phyloP scores from a whole-genome alignment of 805 yeast species.

The Saccharomycopsis sp. region DNA sequence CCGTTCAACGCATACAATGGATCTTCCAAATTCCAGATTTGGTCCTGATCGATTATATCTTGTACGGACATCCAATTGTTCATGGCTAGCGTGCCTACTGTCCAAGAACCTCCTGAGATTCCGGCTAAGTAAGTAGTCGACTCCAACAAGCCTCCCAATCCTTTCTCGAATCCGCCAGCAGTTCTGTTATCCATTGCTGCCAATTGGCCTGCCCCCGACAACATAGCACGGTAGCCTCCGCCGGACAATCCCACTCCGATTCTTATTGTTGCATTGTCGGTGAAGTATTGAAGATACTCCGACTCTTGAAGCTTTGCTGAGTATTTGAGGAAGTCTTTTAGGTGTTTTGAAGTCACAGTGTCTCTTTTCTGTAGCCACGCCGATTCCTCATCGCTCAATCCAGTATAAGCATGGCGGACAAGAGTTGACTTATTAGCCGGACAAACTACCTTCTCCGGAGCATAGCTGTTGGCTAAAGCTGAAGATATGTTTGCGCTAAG shows the following conservation, averaged over 20 bases:
- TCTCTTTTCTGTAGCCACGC: constrained; percentile 48
- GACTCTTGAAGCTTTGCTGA: constrained; percentile 23
- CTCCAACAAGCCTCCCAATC: constrained; percentile 70
- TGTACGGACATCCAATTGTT: constrained; percentile 72
- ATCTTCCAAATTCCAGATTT: constrained; percentile 28
- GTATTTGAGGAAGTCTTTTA: constrained; percentile 40
- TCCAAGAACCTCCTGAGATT: constrained; percentile 84
- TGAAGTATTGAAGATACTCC: constrained; percentile 19
- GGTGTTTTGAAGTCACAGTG: constrained; percentile 37
- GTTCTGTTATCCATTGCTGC: constrained; percentile 76
- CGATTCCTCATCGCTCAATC: constrained; percentile 39
- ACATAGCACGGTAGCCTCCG: constrained; percentile 88
- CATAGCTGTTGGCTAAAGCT: background rate
- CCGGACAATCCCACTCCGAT: constrained; percentile 69
- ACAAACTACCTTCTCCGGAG: background rate
- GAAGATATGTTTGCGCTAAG: background rate
- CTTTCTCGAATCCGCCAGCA: constrained; percentile 41
- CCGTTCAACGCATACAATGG: constrained; percentile 61
- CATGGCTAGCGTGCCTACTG: constrained; percentile 57
- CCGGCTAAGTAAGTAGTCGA: constrained; percentile 68
- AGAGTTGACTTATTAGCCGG: constrained; percentile 14
- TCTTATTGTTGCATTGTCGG: constrained; percentile 26
- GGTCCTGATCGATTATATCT: constrained; percentile 37
- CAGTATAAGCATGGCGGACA: constrained; percentile 41
- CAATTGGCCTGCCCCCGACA: constrained; percentile 76